Percentiles rank a stretch among this genome's conserved stretches.
phyloP scores from a whole-genome alignment of 345 rosid genomes.

The Moringa oleifera region DNA sequence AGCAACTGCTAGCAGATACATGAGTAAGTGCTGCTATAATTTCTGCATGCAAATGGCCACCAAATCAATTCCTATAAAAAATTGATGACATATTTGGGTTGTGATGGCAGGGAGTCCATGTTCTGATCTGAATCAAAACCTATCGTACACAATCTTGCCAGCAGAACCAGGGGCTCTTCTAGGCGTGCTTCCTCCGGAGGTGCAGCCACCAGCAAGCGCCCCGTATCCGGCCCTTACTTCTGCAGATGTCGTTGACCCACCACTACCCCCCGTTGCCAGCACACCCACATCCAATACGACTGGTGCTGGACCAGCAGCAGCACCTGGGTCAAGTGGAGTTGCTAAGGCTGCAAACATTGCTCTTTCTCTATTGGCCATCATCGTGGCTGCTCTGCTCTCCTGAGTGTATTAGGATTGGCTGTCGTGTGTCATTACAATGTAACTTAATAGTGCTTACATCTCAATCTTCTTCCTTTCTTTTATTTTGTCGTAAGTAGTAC shows the following conservation, averaged over 20 bases:
- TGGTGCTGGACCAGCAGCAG: slow-evolving; percentile 14
- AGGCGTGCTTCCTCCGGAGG: slow-evolving; percentile 13
- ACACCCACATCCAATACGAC: slow-evolving; percentile 8
- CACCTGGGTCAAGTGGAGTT: slow-evolving; percentile 24
- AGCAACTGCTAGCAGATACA: slow-evolving; percentile 47
- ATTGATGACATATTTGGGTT: not conserved
- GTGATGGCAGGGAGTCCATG: slow-evolving; percentile 57
- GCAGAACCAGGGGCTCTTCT: slow-evolving; percentile 44
- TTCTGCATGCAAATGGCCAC: not conserved
- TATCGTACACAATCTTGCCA: slow-evolving; percentile 40
- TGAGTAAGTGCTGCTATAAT: slow-evolving; percentile 32
- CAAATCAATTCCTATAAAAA: not conserved
- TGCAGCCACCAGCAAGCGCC: slow-evolving; percentile 29
- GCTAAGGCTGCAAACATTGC: slow-evolving; percentile 26
- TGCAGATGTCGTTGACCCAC: slow-evolving; percentile 65
- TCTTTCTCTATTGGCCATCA: slow-evolving; percentile 27
- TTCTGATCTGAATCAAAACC: slow-evolving; percentile 28
- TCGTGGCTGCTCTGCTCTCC: slow-evolving; percentile 25
- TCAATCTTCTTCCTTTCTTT: no score
- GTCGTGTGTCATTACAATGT: no score
- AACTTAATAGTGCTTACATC: no score
- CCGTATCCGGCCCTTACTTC: slow-evolving; percentile 44
- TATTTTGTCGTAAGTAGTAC: no score
- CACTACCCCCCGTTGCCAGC: slow-evolving; percentile 58
- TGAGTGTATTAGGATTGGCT: no score